Base-by-base conservation (phyloP, 352 stramenopile genomes). In the Globisporangium camurandrum region DNA sequence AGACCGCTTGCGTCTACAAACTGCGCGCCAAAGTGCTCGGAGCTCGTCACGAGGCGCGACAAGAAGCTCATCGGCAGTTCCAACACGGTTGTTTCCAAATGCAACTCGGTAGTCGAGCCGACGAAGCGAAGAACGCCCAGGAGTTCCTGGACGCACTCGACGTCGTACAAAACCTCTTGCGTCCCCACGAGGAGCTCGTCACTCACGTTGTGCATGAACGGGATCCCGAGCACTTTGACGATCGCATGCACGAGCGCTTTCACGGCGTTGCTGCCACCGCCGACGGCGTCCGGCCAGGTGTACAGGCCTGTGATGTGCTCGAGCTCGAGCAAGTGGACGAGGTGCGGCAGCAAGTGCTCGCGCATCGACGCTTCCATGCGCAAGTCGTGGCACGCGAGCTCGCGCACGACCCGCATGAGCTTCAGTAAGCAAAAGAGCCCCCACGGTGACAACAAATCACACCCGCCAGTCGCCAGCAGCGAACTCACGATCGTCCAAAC, bases 351-450 rank as follows among this genome's bases (percentile, higher is more conserved):
- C 0, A 90, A 46, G 30, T 78, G 57, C 20, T 81, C 55, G 24
- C 88, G 86, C 14, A 88, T 63, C 3, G 66, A 54, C 0, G 69
- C 42, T 46, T 86, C 72, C 44, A 76, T 67, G 36, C 60, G 52
- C 9, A 53, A 36, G 8, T 76, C 60, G 43, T 59, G 69, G 48
- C 66, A 67, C 47, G 78, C 66, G 56, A 79, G 81, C 57, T 94
- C 83, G 1, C 68, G 71, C 5, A 95, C 62, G 47, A 80, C 78
- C 14, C 76, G 71, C 42, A 92, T 66, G 47, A 91, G 63, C 47
- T 89, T 90, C 24, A 95, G 64, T 17, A 92, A 83, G 46, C 71
- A 94, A 49, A 93, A 89, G 11, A 94, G 56, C 0, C 86, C 86
- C 75, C 70, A 90, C 1, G 86, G 86, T 6, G 83, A 95, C 37